Evolutionary conservation across 2,329 filamentous ascomycete genomes (phyloP), one percentile per base, ranked within the genome.

Genomic region (Chrysoporthe puriensis): DNA sequence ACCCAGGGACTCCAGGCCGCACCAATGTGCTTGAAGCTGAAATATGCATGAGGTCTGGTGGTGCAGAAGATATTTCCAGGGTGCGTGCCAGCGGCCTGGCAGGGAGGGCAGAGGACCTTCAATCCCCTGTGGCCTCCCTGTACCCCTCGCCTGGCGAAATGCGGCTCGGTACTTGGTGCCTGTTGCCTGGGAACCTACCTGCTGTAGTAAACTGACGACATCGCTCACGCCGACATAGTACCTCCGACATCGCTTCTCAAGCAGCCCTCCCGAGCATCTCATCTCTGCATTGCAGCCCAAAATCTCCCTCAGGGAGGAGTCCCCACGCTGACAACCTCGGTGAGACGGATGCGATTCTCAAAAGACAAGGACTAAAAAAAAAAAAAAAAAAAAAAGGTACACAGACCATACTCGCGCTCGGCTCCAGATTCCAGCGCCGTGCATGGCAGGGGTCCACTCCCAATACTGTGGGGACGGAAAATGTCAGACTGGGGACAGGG

Each of bases 401-500:
- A 13, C 7, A 7, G 34, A 18, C 54, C 32, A 34, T 26, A 34
- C 43, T 61, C 42, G 52, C 14, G 40, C 13, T 34, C 40, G 40
- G 42, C 43, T 26, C 16, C 56, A 44, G 26, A 26, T 50, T 36
- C 14, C 59, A 62, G n/a, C 13, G 18, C 21, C 40, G 57, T 16
- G 34, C 36, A 44, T 56, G 62, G 56, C 36, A 60, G 66, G 62
- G 57, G 61, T 67, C 67, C 43, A 52, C 32, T 67, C 57, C 61
- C 57, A 56, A 48, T 56, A 54, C 44, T 61, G 56, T 62, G 62
- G 65, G 62, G 26, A 46, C 34, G 34, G 32, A 50, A 34, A 34
- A 32, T 42, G 59, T 50, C 50, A 62, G 63, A 63, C 40, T 63
- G 66, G 70, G 63, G 70, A 64, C 70, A 66, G 62, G 68, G 68